Percentiles rank a stretch among this genome's conserved stretches.
These are phyloP conservation scores for Candida pini DNA, from an alignment of 805 yeast genomes.

Conservation along the genomic window DNA sequence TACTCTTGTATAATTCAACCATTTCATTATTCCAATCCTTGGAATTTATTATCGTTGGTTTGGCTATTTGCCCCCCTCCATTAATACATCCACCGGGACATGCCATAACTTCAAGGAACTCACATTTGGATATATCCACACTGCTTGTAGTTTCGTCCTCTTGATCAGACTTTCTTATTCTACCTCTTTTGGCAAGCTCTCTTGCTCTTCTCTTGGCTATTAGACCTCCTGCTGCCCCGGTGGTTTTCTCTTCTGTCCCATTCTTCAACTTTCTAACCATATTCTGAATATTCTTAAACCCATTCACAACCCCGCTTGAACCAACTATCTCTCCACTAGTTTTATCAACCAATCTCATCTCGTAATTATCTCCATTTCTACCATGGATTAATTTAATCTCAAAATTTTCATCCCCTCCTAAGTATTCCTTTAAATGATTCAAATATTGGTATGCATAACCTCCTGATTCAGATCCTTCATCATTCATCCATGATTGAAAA, in stretches of 20 bases:
- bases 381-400: conserved; percentile 46
- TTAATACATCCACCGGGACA: conserved; percentile 97
- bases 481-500: conserved; percentile 61
- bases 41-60: conserved; percentile 30
- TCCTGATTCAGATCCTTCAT: conserved; percentile 80
- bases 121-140: conserved; percentile 64
- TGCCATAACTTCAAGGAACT: conserved; percentile 93
- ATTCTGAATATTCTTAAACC: conserved; percentile 92
- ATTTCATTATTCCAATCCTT: conserved; percentile 43
- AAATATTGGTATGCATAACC: conserved; percentile 79
- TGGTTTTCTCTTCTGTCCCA: conserved; percentile 8
- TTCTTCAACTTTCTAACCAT: conserved; percentile 75
- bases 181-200: conserved; percentile 21
- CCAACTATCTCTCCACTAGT: conserved; percentile 36
- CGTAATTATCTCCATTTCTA: conserved; percentile 71
- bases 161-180: conserved; percentile 6
- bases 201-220: conserved; percentile 32
- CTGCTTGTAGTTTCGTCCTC: conserved; percentile 12
- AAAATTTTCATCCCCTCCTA: conserved; percentile 12
- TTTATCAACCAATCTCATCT: conserved; percentile 48
- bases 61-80: conserved; percentile 87
- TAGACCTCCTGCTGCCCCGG: conserved; percentile 10
- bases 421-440: conserved; percentile 27
- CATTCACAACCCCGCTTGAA: conserved; percentile 69
- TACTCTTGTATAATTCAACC: conserved; percentile 29